A percentile compares a stretch with the other conserved stretches of the same genome.
Evolutionary conservation across 768 basidiomycete species (phyloP).

Genomic region (Russula griseocarnosa): DNA sequence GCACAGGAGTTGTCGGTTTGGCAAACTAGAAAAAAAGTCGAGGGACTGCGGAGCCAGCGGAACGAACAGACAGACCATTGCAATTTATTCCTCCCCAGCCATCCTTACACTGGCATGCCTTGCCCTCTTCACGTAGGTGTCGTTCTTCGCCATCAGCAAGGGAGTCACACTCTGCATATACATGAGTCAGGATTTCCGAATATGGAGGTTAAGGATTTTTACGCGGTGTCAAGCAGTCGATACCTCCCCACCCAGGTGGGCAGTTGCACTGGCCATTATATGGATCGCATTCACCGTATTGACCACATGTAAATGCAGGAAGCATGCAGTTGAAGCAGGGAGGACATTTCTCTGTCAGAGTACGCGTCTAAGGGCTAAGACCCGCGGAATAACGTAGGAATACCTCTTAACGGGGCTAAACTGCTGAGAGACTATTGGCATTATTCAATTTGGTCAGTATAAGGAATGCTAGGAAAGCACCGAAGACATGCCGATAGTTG

Average conservation of each 20-base stretch:
- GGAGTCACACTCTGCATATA: constrained; percentile 79
- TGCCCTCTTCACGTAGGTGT: constrained; percentile 68
- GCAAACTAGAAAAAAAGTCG: constrained; percentile 60
- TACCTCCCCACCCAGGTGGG: constrained; percentile 95
- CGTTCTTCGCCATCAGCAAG: constrained; percentile 86
- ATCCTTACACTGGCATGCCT: constrained; percentile 83
- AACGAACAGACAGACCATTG: constrained; percentile 61
- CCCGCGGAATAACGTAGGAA: too few relatives aligned
- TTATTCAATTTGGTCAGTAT: not conserved
- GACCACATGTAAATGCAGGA: constrained; percentile 87
- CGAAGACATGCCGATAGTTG: constrained; percentile 11
- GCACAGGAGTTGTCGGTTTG: constrained; percentile 74
- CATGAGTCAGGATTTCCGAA: not conserved
- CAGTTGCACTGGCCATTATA: constrained; percentile 97
- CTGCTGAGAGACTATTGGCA: constrained; percentile 5
- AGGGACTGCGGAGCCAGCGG: not conserved
- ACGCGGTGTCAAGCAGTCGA: constrained; percentile 93
- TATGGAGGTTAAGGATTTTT: constrained; percentile 34
- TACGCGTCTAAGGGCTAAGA: not conserved
- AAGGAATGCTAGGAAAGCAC: not conserved
- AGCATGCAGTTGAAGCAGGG: constrained; percentile 96
- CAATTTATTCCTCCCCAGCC: constrained; percentile 98
- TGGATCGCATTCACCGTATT: constrained; percentile 85
- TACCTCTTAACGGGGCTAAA: constrained; percentile 20
- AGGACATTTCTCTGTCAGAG: constrained; percentile 49